Evolutionary conservation across 208 protist species (phyloP).

Genomic region (Histomonas meleagridis): DNA sequence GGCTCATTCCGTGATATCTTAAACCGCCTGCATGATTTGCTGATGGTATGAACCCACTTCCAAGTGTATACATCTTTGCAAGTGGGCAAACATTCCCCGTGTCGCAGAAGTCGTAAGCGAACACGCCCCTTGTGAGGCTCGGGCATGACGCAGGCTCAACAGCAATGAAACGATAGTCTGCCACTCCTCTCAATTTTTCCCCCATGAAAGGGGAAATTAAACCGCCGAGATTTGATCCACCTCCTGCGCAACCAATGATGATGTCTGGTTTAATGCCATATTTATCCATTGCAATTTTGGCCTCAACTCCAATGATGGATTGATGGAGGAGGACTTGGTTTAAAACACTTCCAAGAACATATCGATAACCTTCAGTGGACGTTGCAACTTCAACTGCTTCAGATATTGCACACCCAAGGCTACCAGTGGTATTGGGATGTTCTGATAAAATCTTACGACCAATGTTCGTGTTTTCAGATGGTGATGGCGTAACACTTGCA

Average conservation of each 20-base stretch:
- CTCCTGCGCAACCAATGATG: conserved; percentile 40
- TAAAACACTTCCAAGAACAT: conserved; percentile 41
- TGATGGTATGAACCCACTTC: neutral
- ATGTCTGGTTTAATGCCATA: conserved; percentile 41
- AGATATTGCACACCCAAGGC: conserved; percentile 41
- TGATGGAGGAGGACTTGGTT: conserved; percentile 40
- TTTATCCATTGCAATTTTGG: conserved; percentile 29
- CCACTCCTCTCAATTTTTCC: conserved; percentile 29
- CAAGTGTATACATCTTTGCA: conserved; percentile 30
- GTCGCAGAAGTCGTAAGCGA: conserved; percentile 37
- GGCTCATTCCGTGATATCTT: conserved; percentile 20
- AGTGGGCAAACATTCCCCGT: neutral
- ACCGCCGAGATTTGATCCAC: conserved; percentile 42
- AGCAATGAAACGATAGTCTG: conserved; percentile 18
- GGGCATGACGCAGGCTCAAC: conserved; percentile 39
- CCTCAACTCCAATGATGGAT: conserved; percentile 41
- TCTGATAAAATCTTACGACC: conserved; percentile 33
- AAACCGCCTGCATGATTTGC: neutral
- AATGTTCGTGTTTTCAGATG: neutral
- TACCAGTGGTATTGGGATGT: conserved; percentile 38
- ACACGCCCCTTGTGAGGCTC: conserved; percentile 6
- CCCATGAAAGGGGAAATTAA: conserved; percentile 41
- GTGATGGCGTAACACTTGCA: neutral
- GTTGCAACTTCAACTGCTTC: conserved; percentile 34
- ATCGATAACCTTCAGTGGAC: neutral